Evolutionary conservation across 352 stramenopile species (phyloP), one percentile per base, ranked within the genome.

Genomic region (Globisporangium alternatum): DNA sequence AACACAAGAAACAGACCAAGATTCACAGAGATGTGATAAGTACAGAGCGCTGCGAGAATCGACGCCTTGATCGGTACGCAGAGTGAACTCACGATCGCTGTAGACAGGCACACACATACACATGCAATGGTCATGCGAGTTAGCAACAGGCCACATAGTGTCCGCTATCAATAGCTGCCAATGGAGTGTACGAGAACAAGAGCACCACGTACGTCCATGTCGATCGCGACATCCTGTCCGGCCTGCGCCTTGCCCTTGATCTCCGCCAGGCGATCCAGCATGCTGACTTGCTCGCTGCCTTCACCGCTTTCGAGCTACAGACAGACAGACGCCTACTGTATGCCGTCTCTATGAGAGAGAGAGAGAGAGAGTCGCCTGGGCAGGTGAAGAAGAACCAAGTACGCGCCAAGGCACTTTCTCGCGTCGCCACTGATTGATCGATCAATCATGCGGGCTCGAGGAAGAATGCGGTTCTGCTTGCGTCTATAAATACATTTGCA

Each of bases 221-320:
- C 74, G 54, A 94, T 83, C 12, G 80, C 76, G 25, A 92, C 78
- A 21, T 74, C 57, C 48, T 77, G 62, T 25, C 61, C 41, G 31
- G 69, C 54, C 5, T 69, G 53, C 8, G 72, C 58, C 51, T 76
- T 80, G 70, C 80, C 80, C 63, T 88, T 89, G 70, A 93, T 80
- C 70, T 92, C 83, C 41, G 81, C 81, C 6, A 92, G 69, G 48
- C 81, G 81, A 62, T 92, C 83, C 52, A 90, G 66, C 83, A 91
- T 91, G 28, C 17, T 33, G 35, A 10, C 54, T 54, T 21, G 12
- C 28, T 56, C 25, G 22, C 48, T 55, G 39, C 15, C 13, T 13
- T n/a, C 39, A n/a, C 19, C 15, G 19, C 6, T 7, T 19, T 17
- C 43, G 21, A 48, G 56, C 43, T 22, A 48, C 15, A 6, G 21